These are phyloP conservation scores for Aureobasidium sp. DNA, from an alignment of 2,329 filamentous ascomycete species.

Conservation along the genomic window DNA sequence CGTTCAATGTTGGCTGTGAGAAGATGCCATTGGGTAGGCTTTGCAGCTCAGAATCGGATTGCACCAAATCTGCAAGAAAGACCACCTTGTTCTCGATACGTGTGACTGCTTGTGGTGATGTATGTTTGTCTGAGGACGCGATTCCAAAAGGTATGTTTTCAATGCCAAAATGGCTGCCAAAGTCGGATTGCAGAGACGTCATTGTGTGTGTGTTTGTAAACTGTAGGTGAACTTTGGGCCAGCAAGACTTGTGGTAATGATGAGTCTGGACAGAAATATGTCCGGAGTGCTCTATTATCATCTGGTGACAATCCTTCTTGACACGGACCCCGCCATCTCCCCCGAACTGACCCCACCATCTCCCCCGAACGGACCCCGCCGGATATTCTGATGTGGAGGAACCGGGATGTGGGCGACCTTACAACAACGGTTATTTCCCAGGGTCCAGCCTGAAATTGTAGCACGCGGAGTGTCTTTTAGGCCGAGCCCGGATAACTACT, in stretches of 20 bases:
- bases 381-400: not conserved
- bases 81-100: constrained; percentile 44
- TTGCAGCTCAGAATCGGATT: constrained; percentile 6
- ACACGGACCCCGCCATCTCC: not conserved
- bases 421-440: not conserved
- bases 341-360: not conserved
- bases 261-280: not conserved
- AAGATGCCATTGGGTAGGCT: constrained; percentile 22
- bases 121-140: constrained; percentile 34
- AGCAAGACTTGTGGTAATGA: not conserved
- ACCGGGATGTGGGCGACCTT: not conserved
- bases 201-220: constrained; percentile 1
- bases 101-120: constrained; percentile 40
- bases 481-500: not conserved
- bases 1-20: constrained; percentile 37
- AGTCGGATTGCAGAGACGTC: constrained; percentile 9
- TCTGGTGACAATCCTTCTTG: not conserved
- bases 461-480: not conserved
- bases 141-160: constrained; percentile 49
- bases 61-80: constrained; percentile 34
- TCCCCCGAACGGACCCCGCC: too few relatives aligned
- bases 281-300: not conserved
- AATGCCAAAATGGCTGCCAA: constrained; percentile 39
- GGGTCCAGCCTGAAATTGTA: not conserved
- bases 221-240: not conserved